Conservation (phyloP, 208 protist species). For the Wallacemonas sp. region DNA sequence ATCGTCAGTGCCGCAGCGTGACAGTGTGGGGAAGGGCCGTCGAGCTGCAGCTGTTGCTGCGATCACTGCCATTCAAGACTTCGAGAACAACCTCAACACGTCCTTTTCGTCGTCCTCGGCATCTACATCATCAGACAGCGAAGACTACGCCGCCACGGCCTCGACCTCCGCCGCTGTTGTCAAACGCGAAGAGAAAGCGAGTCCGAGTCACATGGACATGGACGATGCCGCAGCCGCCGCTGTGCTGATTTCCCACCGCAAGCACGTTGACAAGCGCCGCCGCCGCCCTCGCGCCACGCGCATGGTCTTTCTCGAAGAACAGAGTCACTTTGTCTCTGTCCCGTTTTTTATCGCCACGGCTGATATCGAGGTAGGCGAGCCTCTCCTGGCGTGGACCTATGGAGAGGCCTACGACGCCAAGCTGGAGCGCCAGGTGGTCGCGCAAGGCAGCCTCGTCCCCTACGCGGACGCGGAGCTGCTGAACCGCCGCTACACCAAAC, state of each 20-base stretch:
- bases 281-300: constrained; percentile 18
- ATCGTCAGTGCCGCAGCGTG: too few species aligned
- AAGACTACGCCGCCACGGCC: too few species aligned
- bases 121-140: constrained; percentile 1
- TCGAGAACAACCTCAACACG: not conserved
- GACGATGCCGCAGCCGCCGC: constrained; percentile 16
- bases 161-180: too few species aligned
- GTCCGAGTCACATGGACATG: not conserved
- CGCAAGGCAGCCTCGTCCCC: constrained; percentile 60
- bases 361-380: constrained; percentile 60
- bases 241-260: not conserved
- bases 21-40: not conserved
- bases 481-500: constrained; percentile 31
- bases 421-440: constrained; percentile 73
- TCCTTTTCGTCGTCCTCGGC: not conserved
- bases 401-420: constrained; percentile 87
- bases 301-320: constrained; percentile 51
- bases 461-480: constrained; percentile 64
- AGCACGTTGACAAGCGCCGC: not conserved
- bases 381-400: constrained; percentile 87
- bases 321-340: constrained; percentile 68
- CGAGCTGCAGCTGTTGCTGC: constrained; percentile 1
- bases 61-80: constrained; percentile 4
- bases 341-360: constrained; percentile 83
- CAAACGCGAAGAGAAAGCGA: constrained; percentile 15